Evolutionary conservation across 2,329 filamentous ascomycete genomes (phyloP).

Genomic region (Pestalotiopsis sp.): DNA sequence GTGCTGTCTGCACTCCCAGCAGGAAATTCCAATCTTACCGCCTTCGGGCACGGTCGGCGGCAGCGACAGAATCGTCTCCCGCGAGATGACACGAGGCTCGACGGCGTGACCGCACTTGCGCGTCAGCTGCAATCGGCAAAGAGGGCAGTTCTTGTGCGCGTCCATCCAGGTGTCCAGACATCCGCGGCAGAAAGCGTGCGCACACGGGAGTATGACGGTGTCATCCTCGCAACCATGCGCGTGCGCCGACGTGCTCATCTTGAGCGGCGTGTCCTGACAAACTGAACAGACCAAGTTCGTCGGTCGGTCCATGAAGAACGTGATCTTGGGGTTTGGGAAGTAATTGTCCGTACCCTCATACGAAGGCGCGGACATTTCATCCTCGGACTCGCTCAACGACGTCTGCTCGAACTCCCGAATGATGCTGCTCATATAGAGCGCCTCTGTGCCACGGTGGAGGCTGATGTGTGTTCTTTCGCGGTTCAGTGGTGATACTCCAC

Average conservation of each 20-base stretch:
- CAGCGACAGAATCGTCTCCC: conserved; percentile 31
- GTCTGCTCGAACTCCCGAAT: not conserved
- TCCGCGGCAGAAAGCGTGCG: conserved; percentile 31
- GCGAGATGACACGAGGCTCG: conserved; percentile 24
- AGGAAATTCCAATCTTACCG: conserved; percentile 25
- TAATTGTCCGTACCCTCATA: not conserved
- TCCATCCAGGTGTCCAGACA: conserved; percentile 32
- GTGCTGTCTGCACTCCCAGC: conserved; percentile 18
- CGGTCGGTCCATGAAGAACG: not conserved
- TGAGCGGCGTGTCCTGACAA: not conserved
- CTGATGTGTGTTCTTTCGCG: not conserved
- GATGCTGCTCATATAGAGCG: not conserved
- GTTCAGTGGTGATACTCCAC: not conserved
- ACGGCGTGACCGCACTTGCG: conserved; percentile 34
- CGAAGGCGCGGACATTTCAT: not conserved
- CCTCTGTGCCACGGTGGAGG: not conserved
- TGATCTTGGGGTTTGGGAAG: conserved; percentile 3
- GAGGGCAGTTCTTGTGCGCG: conserved; percentile 30
- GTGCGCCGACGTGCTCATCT: not conserved
- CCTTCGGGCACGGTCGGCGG: conserved; percentile 33
- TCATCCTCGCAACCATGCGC: not conserved
- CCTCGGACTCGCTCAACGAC: not conserved
- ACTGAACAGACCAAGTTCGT: conserved; percentile 1
- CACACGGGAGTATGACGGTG: conserved; percentile 34
- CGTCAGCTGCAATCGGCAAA: conserved; percentile 31